Evolutionary conservation across 495 filamentous ascomycete genomes (phyloP).

Genomic region (Penicillium atrosanguineum): DNA sequence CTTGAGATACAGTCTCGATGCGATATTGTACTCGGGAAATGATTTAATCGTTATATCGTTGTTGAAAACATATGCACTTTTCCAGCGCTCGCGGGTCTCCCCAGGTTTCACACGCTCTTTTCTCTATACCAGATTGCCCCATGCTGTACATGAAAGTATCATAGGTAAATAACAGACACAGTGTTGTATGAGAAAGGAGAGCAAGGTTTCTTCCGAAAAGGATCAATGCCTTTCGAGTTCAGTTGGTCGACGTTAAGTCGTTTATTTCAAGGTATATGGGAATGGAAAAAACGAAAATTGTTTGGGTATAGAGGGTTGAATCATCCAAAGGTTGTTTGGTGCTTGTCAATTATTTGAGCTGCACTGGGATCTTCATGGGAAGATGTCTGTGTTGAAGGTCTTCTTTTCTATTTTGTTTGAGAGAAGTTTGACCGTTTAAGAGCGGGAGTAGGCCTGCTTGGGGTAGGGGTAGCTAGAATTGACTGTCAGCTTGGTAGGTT

Average conservation of each 20-base stretch:
- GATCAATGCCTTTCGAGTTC: slow-evolving; percentile 1
- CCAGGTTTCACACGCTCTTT: neutral
- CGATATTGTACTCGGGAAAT: neutral
- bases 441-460: slow-evolving; percentile 68
- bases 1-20: too few relatives aligned
- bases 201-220: slow-evolving; percentile 1
- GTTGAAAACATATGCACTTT: slow-evolving; percentile 44
- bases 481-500: slow-evolving; percentile 11
- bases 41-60: slow-evolving; percentile 31
- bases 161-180: neutral
- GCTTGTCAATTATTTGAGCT: slow-evolving; percentile 14
- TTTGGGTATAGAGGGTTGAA: slow-evolving; percentile 52
- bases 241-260: slow-evolving; percentile 39
- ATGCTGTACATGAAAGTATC: neutral
- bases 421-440: slow-evolving; percentile 20
- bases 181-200: neutral
- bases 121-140: slow-evolving; percentile 6
- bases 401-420: slow-evolving; percentile 21
- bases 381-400: slow-evolving; percentile 15
- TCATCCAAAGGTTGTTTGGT: slow-evolving; percentile 34
- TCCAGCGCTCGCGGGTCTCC: neutral
- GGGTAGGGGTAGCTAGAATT: slow-evolving; percentile 72
- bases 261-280: slow-evolving; percentile 8
- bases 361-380: slow-evolving; percentile 18
- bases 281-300: slow-evolving; percentile 16